phyloP scores from a whole-genome alignment of 139 green algal genomes.

The Chlorella sp. region DNA sequence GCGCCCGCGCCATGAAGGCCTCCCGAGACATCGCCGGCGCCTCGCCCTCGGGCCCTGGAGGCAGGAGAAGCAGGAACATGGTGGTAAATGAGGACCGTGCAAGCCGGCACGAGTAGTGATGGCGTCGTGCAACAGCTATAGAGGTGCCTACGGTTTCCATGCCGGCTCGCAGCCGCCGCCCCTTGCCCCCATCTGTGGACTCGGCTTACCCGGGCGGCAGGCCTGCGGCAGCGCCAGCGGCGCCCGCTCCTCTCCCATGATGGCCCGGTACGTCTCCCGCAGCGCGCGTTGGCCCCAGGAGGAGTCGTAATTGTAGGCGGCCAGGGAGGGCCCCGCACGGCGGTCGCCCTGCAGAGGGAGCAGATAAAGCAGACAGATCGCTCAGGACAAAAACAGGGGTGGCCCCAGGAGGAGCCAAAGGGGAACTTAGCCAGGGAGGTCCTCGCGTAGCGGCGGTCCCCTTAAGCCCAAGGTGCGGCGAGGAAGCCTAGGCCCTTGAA shows the following conservation, averaged over 20 bases:
- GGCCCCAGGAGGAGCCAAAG: not conserved
- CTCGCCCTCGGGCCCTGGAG: constrained; percentile 24
- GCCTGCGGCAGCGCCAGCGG: constrained; percentile 28
- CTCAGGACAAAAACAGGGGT: not conserved
- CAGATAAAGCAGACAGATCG: not conserved
- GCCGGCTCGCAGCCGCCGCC: too few species aligned
- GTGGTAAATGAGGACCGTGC: not conserved
- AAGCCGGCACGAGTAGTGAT: not conserved
- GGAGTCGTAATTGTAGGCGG: constrained; percentile 69
- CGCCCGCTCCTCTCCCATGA: constrained; percentile 43
- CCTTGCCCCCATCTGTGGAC: too few species aligned
- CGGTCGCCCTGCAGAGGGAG: constrained; percentile 51
- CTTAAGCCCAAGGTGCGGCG: too few species aligned
- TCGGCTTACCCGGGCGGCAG: constrained; percentile 27
- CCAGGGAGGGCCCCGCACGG: constrained; percentile 50
- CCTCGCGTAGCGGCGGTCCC: too few species aligned
- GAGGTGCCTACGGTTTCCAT: not conserved
- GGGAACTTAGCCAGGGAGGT: too few species aligned
- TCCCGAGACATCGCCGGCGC: not conserved
- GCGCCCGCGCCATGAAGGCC: constrained; percentile 60
- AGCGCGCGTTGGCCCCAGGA: constrained; percentile 63
- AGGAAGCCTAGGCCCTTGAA: too few species aligned
- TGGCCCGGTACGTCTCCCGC: constrained; percentile 53
- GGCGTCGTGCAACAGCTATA: not conserved
- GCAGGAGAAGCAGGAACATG: not conserved